Percentiles rank a stretch among this genome's conserved stretches.
Evolutionary conservation across 1,284 basidiomycete species (phyloP).

Genomic region (Marasmius fiardii): DNA sequence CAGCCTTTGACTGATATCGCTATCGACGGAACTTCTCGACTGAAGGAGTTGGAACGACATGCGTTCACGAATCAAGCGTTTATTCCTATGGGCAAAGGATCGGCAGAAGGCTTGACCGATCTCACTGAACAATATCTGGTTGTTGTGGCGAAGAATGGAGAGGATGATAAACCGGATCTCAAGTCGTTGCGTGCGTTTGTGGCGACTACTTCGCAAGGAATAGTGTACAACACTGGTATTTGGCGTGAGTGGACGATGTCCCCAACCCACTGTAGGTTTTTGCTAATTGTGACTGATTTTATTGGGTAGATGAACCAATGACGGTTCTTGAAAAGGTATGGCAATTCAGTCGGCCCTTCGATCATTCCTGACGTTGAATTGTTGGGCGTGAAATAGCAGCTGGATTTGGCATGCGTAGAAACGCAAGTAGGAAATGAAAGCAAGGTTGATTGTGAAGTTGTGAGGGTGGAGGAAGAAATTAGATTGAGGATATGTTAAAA

Average conservation of each 20-base stretch:
- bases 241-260: slow-evolving; percentile 70
- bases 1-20: slow-evolving; percentile 47
- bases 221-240: slow-evolving; percentile 76
- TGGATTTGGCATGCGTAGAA: slow-evolving; percentile 83
- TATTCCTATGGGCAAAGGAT: slow-evolving; percentile 74
- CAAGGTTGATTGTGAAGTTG: slow-evolving; percentile 73
- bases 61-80: slow-evolving; percentile 83
- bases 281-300: slow-evolving; percentile 10
- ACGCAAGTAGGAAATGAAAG: slow-evolving; percentile 80
- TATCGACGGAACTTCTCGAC: slow-evolving; percentile 44
- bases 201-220: slow-evolving; percentile 76
- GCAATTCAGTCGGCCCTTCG: not conserved
- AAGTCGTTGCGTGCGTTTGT: slow-evolving; percentile 76
- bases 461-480: slow-evolving; percentile 44
- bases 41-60: slow-evolving; percentile 74
- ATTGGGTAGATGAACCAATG: slow-evolving; percentile 74
- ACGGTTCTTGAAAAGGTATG: slow-evolving; percentile 71
- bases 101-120: slow-evolving; percentile 44
- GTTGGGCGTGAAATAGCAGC: slow-evolving; percentile 36
- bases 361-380: not conserved
- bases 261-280: not conserved
- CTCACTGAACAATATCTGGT: slow-evolving; percentile 70
- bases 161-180: slow-evolving; percentile 75
- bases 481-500: slow-evolving; percentile 10
- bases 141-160: slow-evolving; percentile 76